These are phyloP conservation scores for Carallia brachiata DNA, from an alignment of 345 rosid species.

Conservation along the genomic window DNA sequence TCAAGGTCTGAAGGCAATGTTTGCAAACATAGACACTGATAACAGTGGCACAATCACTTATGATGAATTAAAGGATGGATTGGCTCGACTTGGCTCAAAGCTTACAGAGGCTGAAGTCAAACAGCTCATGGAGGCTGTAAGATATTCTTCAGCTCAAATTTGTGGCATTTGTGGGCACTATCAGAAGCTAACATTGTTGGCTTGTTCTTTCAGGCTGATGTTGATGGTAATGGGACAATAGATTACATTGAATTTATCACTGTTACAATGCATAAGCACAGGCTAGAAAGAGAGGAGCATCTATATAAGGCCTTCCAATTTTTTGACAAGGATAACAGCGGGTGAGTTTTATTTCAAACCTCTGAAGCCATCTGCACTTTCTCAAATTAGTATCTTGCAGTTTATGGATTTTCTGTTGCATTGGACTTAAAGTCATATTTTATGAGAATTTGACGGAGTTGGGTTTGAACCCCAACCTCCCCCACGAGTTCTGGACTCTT, in stretches of 20 bases:
- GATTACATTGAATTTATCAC: conserved; percentile 39
- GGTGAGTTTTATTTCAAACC: conserved; percentile 16
- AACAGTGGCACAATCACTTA: conserved; percentile 46
- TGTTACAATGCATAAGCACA: conserved; percentile 39
- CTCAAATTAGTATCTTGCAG: too few relatives aligned
- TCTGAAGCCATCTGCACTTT: not conserved
- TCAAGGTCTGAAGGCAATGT: conserved; percentile 42
- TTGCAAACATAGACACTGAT: conserved; percentile 40
- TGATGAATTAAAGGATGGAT: conserved; percentile 39
- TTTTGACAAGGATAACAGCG: conserved; percentile 36
- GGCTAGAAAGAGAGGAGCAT: conserved; percentile 37
- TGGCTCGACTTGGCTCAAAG: conserved; percentile 46
- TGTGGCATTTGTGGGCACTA: not conserved
- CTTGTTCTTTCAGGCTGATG: conserved; percentile 34
- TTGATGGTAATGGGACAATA: conserved; percentile 40
- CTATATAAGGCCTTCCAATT: conserved; percentile 34
- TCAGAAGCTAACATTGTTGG: not conserved
- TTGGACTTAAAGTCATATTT: too few relatives aligned
- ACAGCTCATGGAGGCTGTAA: conserved; percentile 52
- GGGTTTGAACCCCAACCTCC: too few relatives aligned
- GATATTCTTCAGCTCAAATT: not conserved
- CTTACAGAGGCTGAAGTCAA: conserved; percentile 41
- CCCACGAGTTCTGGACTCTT: too few relatives aligned
- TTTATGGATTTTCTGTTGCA: too few relatives aligned
- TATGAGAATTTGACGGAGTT: too few relatives aligned